These are phyloP conservation scores for Globisporangium recalcitrans DNA, from an alignment of 352 stramenopile species.

Conservation along the genomic window DNA sequence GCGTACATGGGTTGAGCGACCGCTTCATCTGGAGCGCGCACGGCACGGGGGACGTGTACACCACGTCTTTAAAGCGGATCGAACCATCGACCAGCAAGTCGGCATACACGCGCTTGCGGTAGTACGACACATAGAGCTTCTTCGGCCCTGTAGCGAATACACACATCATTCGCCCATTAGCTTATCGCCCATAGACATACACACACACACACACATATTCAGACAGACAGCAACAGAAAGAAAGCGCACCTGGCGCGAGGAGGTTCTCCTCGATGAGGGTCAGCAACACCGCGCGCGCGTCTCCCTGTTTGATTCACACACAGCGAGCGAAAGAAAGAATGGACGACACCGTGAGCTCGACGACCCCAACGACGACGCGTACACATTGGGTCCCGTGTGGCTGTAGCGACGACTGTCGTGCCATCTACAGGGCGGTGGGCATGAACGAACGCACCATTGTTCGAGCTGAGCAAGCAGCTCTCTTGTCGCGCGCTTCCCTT, in stretches of 20 bases:
- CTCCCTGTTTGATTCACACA: conserved; percentile 26
- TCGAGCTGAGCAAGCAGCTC: background rate
- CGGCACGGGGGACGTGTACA: conserved; percentile 71
- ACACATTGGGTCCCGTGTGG: background rate
- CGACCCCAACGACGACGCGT: background rate
- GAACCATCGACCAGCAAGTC: conserved; percentile 69
- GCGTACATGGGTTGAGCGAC: conserved; percentile 66
- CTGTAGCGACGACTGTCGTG: background rate
- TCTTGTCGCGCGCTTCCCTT: background rate
- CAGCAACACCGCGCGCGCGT: conserved; percentile 56
- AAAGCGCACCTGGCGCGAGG: conserved; percentile 36
- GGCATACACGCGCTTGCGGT: conserved; percentile 72
- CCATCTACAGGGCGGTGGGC: background rate
- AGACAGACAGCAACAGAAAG: background rate
- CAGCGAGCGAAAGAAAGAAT: background rate
- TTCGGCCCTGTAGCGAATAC: conserved; percentile 34
- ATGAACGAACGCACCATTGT: background rate
- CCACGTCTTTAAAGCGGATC: conserved; percentile 69
- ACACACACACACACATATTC: too few species aligned
- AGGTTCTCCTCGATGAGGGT: conserved; percentile 71
- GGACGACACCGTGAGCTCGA: background rate
- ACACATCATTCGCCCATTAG: background rate
- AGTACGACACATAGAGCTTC: conserved; percentile 81
- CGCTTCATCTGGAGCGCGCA: conserved; percentile 80
- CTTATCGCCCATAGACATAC: background rate